Base-by-base conservation (phyloP, 495 filamentous ascomycete genomes). In the Penicillium manginii region DNA sequence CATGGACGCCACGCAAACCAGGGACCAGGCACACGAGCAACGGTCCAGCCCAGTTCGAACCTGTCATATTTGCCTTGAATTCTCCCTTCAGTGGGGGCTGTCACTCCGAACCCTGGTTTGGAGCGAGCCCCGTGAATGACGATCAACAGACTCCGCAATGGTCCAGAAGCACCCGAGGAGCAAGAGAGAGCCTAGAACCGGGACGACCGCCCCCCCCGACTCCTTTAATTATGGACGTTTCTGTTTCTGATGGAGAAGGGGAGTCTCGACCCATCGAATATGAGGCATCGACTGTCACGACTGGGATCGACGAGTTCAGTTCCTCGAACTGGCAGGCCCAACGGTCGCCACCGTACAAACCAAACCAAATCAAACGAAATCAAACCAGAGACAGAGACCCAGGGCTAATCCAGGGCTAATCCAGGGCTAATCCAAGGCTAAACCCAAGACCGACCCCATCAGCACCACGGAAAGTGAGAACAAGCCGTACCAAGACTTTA, bases 91-190 rank as follows among this genome's bases (percentile, higher is more conserved):
- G 39, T 52, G 19, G 50, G 56, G 49, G 55, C 37, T 54, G 57
- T 50, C 46, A 54, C 11, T 48, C 37, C 58, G 52, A 60, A 55
- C 58, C 54, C 47, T 57, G 59, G 54, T 47, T 57, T 48, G 26
- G 26, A 32, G n/a, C 5, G 15, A 33, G 17, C 29, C 32, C 26
- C 48, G 47, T 40, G 42, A 63, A 59, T 62, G 43, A 56, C 45
- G 49, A 59, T 56, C 52, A 61, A 57, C 49, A 8, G 59, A 59
- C 59, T 65, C 63, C 63, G 58, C 62, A 64, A 61, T 39, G 62
- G 62, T 58, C 62, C 53, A 57, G 54, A 62, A 54, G 52, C 52
- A 14, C 32, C 15, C 8, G 22, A 47, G 26, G 21, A 52, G 22
- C 37, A 49, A 14, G 45, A 35, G 18, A 46, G 50, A 57, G 50